Evolutionary conservation across 768 basidiomycete species (phyloP).

Genomic region (Tricholoma bakamatsutake): DNA sequence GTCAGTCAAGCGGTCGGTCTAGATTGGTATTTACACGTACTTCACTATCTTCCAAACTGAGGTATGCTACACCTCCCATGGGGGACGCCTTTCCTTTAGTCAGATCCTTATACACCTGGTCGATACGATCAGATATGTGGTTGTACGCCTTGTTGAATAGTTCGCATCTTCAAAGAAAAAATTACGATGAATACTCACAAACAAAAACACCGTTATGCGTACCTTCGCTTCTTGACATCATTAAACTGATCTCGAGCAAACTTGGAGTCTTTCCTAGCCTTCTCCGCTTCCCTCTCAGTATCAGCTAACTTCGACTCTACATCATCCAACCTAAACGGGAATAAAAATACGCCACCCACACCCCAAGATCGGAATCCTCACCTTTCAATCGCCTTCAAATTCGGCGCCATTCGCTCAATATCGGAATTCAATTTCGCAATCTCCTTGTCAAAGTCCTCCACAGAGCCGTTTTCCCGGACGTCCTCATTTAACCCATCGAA

Average conservation of each 20-base stretch:
- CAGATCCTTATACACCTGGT: slow-evolving; percentile 94
- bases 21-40: slow-evolving; percentile 35
- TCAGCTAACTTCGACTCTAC: slow-evolving; percentile 80
- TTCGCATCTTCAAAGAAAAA: slow-evolving; percentile 43
- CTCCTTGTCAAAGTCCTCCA: slow-evolving; percentile 67
- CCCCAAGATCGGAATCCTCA: slow-evolving; percentile 24
- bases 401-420: slow-evolving; percentile 92
- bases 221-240: slow-evolving; percentile 81
- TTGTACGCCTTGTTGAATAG: slow-evolving; percentile 94
- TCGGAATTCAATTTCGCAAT: slow-evolving; percentile 69
- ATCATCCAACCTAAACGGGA: slow-evolving; percentile 62
- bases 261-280: slow-evolving; percentile 86
- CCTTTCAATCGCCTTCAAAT: slow-evolving; percentile 94
- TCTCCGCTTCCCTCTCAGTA: slow-evolving; percentile 90
- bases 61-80: slow-evolving; percentile 94
- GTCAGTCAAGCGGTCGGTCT: background rate
- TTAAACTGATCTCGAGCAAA: slow-evolving; percentile 88
- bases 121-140: slow-evolving; percentile 93
- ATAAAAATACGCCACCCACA: background rate
- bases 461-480: slow-evolving; percentile 62
- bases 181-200: background rate
- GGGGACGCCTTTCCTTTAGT: slow-evolving; percentile 93
- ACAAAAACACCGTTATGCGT: background rate
- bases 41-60: slow-evolving; percentile 93
- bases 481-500: slow-evolving; percentile 72